phyloP scores from a whole-genome alignment of 345 rosid species.

The Eucalyptus fibrosa region DNA sequence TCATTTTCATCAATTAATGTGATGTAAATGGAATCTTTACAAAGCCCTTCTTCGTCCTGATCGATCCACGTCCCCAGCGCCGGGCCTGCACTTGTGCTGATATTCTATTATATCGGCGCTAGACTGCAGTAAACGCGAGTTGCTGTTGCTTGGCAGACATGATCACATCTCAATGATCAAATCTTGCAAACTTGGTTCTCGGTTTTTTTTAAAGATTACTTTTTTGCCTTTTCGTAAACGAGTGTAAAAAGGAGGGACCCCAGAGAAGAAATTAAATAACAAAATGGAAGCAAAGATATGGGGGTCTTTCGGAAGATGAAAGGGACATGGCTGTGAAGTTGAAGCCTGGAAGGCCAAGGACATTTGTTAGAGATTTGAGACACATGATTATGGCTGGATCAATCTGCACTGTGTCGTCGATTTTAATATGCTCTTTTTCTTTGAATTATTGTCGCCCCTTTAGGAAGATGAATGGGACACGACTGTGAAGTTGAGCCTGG shows the following conservation, averaged over 20 bases:
- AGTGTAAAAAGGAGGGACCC: background rate
- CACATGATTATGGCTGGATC: background rate
- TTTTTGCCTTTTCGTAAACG: background rate
- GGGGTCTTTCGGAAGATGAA: background rate
- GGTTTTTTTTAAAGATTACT: background rate
- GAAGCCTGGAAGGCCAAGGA: background rate
- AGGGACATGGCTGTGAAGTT: background rate
- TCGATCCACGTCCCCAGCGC: background rate
- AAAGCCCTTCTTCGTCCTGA: background rate
- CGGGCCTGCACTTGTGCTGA: background rate
- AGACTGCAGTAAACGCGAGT: background rate
- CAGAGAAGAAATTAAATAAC: background rate
- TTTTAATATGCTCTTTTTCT: background rate
- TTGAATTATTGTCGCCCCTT: background rate
- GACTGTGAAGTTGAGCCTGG: background rate
- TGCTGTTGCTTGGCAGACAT: background rate
- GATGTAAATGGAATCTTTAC: background rate
- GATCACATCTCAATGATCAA: background rate
- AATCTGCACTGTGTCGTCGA: background rate
- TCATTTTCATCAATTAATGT: background rate
- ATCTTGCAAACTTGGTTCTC: background rate
- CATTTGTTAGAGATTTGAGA: background rate
- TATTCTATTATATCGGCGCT: background rate
- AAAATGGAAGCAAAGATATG: background rate
- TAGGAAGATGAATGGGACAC: background rate